Evolutionary conservation across 345 rosid species (phyloP).

Genomic region (Camelina neglecta): DNA sequence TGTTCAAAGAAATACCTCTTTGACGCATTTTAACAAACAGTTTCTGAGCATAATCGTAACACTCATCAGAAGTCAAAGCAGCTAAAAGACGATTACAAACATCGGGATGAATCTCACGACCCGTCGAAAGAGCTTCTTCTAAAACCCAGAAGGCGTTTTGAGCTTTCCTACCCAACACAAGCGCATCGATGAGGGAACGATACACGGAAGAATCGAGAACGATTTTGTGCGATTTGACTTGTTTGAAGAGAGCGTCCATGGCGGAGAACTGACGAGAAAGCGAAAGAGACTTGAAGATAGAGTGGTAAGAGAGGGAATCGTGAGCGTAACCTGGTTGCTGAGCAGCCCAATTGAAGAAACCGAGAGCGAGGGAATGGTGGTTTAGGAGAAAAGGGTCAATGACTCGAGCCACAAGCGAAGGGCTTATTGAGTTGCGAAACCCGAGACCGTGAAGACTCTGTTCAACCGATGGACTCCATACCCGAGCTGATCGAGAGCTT

Average conservation of each 20-base stretch:
- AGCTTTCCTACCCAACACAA: slow-evolving; percentile 52
- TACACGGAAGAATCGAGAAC: slow-evolving; percentile 61
- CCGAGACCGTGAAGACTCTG: slow-evolving; percentile 64
- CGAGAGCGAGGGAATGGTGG: slow-evolving; percentile 81
- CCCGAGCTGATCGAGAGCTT: slow-evolving; percentile 47
- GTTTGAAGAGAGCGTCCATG: slow-evolving; percentile 61
- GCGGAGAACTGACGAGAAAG: slow-evolving; percentile 66
- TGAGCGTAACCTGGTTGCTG: slow-evolving; percentile 84
- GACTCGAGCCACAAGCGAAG: slow-evolving; percentile 72
- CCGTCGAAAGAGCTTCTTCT: slow-evolving; percentile 47
- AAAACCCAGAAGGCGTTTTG: slow-evolving; percentile 69
- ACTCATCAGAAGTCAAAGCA: slow-evolving; percentile 60
- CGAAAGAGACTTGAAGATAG: slow-evolving; percentile 74
- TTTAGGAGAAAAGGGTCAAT: slow-evolving; percentile 73
- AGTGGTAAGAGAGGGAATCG: slow-evolving; percentile 65
- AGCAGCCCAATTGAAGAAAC: slow-evolving; percentile 93
- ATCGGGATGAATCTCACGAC: slow-evolving; percentile 51
- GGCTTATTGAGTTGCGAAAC: slow-evolving; percentile 56
- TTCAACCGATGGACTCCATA: slow-evolving; percentile 72
- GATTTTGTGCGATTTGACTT: slow-evolving; percentile 55
- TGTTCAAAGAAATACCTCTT: slow-evolving; percentile 53
- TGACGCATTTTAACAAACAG: slow-evolving; percentile 70
- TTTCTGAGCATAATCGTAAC: slow-evolving; percentile 51
- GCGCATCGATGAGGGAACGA: slow-evolving; percentile 51
- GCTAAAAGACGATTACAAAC: slow-evolving; percentile 79